Evolutionary conservation across 352 stramenopile species (phyloP), one percentile per base, ranked within the genome.

Genomic region (Pythium oligandrum): DNA sequence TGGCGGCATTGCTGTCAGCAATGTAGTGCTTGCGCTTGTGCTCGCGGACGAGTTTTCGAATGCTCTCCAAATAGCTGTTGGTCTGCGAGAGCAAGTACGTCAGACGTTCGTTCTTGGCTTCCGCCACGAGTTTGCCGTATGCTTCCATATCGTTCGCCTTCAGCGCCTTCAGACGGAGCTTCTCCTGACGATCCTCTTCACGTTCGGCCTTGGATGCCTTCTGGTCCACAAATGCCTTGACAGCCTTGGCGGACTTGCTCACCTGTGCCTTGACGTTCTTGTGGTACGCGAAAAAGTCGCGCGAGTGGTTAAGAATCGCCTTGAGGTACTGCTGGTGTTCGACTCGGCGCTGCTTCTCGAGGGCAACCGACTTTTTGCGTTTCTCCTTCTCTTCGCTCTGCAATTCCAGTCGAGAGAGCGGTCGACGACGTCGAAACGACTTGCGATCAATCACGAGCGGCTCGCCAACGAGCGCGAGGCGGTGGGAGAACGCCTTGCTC

Each of bases 141-240:
- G 93, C 95, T 48, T 98, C 88, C 93, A 99, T 99, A 71, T 99
- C 95, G 61, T 99, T 98, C 1, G 86, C 86, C 48, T 96, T 95
- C 6, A 97, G 64, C 1, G 89, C 89, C 70, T 95, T 95, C 1
- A 95, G 67, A 73, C 85, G 85, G 6, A 93, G 64, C 49, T 92
- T 95, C 54, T 95, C 85, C 55, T 93, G 83, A 0, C 83, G 80
- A 59, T 95, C 85, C 66, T 95, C 85, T 55, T 95, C 85, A 2
- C 85, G 83, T 46, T 95, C 85, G 0, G 78, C 77, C 56, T 90
- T 91, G 26, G 77, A 86, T 10, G 75, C 73, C 34, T 75, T 80
- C 51, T 88, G 75, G 43, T 93, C 85, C 34, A 95, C 73, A 40
- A 88, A 84, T 7, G 67, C 74, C 64, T 95, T 95, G 1, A 78